These are phyloP conservation scores for Lantana camara DNA, from an alignment of 257 asterid species.

Conservation along the genomic window DNA sequence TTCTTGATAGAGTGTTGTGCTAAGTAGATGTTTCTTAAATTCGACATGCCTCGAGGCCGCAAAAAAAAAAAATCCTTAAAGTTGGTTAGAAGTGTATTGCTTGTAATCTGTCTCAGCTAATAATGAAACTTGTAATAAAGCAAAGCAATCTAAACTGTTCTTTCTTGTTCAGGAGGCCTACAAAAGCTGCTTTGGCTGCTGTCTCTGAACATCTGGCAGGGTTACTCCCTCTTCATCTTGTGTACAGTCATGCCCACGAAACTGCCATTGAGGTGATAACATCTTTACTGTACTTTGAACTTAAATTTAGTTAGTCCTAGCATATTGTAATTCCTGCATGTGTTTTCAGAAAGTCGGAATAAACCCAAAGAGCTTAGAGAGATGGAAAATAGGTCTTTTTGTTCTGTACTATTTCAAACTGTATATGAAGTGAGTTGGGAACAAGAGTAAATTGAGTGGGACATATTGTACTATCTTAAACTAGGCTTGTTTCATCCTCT, in stretches of 20 bases:
- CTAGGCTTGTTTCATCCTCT: neutral
- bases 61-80: neutral
- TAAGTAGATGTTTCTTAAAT: neutral
- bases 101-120: conserved; percentile 7
- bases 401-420: neutral
- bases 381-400: neutral
- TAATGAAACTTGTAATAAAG: conserved; percentile 25
- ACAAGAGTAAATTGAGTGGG: neutral
- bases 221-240: conserved; percentile 96
- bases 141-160: conserved; percentile 22
- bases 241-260: conserved; percentile 93
- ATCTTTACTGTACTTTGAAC: conserved; percentile 19
- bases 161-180: conserved; percentile 73
- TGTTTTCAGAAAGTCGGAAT: neutral
- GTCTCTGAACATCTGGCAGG: conserved; percentile 96
- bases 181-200: conserved; percentile 93
- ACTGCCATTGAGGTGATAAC: conserved; percentile 81
- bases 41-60: conserved; percentile 4
- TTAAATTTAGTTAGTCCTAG: conserved; percentile 22
- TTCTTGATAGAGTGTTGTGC: neutral
- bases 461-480: conserved; percentile 14
- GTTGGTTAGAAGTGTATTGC: conserved; percentile 19
- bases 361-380: neutral
- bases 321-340: conserved; percentile 9
- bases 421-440: conserved; percentile 4